A percentile compares a stretch with the other conserved stretches of the same genome.
phyloP scores from a whole-genome alignment of 2,329 filamentous ascomycete genomes.

The Simplicillium sp. region DNA sequence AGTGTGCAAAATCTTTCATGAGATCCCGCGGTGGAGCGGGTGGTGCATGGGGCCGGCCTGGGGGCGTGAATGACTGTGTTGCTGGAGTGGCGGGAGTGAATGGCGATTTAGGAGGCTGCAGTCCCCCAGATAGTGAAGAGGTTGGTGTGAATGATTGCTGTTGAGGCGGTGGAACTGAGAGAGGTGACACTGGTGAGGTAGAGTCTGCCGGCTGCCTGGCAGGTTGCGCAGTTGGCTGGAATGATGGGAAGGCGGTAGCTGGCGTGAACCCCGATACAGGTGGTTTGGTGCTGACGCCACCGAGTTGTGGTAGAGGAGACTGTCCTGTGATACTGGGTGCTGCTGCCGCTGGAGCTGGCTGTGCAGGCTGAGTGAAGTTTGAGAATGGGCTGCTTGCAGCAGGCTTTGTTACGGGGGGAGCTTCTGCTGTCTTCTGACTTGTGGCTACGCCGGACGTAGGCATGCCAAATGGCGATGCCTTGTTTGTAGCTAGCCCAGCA shows the following conservation, averaged over 20 bases:
- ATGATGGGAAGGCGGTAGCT: no score
- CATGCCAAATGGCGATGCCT: not conserved
- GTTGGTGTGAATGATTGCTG: no score
- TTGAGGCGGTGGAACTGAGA: constrained; percentile 6
- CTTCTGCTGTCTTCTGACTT: not conserved
- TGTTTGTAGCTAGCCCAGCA: not conserved
- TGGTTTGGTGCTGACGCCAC: no score
- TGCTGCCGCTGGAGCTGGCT: no score
- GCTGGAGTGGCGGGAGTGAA: constrained; percentile 3
- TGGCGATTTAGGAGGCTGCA: not conserved
- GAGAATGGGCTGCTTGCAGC: not conserved
- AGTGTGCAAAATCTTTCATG: constrained; percentile 40
- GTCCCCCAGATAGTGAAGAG: no score
- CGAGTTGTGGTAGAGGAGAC: no score
- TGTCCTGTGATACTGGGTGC: no score
- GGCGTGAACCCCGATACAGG: no score
- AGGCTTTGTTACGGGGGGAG: not conserved
- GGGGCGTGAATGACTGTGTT: constrained; percentile 5
- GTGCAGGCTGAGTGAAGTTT: no score
- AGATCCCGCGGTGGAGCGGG: constrained; percentile 23
- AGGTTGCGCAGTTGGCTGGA: no score
- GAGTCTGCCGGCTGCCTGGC: no score
- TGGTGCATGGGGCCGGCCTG: not conserved
- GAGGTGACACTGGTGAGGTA: constrained; percentile 8
- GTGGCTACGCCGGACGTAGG: not conserved